Evolutionary conservation across 2,329 filamentous ascomycete species (phyloP).

Genomic region (Rugonectria rugulosa): DNA sequence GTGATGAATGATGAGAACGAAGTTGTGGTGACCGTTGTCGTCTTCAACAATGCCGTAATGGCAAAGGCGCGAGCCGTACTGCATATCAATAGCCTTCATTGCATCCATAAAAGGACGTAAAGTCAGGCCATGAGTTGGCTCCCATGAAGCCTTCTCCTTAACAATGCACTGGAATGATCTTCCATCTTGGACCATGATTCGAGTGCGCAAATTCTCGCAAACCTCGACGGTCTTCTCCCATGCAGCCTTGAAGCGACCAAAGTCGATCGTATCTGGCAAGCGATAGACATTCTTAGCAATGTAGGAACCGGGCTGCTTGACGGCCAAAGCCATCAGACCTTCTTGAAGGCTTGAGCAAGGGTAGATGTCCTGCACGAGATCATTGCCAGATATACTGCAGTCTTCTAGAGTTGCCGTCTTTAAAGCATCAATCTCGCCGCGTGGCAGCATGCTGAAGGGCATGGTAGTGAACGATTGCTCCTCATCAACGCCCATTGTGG

Average conservation of each 20-base stretch:
- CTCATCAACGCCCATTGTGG: too few relatives aligned
- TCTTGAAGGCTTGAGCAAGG: slow-evolving; percentile 9
- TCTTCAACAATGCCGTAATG: neutral
- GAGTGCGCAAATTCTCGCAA: neutral
- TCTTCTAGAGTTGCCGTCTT: neutral
- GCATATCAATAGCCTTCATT: neutral
- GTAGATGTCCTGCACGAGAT: neutral
- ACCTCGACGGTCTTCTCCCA: neutral
- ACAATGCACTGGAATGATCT: neutral
- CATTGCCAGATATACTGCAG: neutral
- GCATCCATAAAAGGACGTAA: neutral
- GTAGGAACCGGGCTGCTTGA: slow-evolving; percentile 7
- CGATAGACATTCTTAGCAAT: slow-evolving; percentile 7
- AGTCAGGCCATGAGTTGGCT: neutral
- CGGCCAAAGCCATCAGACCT: slow-evolving; percentile 8
- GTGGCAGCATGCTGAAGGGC: too few relatives aligned
- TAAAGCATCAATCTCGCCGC: too few relatives aligned
- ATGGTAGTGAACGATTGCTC: too few relatives aligned
- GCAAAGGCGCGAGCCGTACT: slow-evolving; percentile 6
- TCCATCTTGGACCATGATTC: neutral
- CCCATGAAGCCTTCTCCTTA: neutral
- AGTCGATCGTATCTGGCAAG: neutral
- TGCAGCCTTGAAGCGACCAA: neutral
- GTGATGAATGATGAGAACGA: slow-evolving; percentile 5
- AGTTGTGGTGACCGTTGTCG: neutral